Conservation (phyloP, 192 early-diverging fungal genomes). For the Jimgerdemannia lactiflua region DNA sequence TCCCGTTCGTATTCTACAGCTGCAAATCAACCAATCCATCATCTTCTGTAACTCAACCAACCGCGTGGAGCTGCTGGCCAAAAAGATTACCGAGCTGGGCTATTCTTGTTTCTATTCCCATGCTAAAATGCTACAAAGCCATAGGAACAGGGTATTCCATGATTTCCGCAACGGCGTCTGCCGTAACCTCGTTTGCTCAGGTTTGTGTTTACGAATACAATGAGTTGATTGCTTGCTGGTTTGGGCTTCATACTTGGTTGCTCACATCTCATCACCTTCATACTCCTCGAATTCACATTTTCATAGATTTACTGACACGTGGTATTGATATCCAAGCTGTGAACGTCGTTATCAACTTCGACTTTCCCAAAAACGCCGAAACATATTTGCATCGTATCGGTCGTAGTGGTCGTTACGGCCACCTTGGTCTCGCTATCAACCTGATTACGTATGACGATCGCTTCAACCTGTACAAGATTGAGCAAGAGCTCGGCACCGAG, state of each 20-base stretch:
- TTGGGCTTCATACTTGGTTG: slow-evolving; percentile 10
- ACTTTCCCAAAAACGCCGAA: slow-evolving; percentile 99
- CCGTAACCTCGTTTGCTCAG: slow-evolving; percentile 96
- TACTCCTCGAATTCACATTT: too few relatives aligned
- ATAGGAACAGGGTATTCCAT: slow-evolving; percentile 99
- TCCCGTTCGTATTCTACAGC: slow-evolving; percentile 36
- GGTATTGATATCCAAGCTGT: slow-evolving; percentile 99
- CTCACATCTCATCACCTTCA: too few relatives aligned
- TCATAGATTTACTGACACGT: slow-evolving; percentile 95
- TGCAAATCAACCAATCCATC: slow-evolving; percentile 99
- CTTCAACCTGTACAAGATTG: slow-evolving; percentile 97
- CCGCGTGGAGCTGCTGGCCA: slow-evolving; percentile 97
- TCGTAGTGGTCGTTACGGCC: slow-evolving; percentile 94
- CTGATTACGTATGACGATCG: slow-evolving; percentile 98
- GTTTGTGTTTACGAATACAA: slow-evolving; percentile 27
- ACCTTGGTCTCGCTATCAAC: slow-evolving; percentile 97
- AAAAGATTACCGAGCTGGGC: slow-evolving; percentile 99
- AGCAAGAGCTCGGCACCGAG: slow-evolving; percentile 97
- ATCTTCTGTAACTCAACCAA: slow-evolving; percentile 99
- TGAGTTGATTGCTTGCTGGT: slow-evolving; percentile 5
- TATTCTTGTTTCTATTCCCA: slow-evolving; percentile 99
- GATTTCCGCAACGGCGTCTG: slow-evolving; percentile 98
- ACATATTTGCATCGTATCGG: slow-evolving; percentile 99
- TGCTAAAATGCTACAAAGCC: slow-evolving; percentile 96
- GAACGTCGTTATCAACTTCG: slow-evolving; percentile 99